These are phyloP conservation scores for Gomphus sp. DNA, from an alignment of 1,284 basidiomycete species.

Conservation along the genomic window DNA sequence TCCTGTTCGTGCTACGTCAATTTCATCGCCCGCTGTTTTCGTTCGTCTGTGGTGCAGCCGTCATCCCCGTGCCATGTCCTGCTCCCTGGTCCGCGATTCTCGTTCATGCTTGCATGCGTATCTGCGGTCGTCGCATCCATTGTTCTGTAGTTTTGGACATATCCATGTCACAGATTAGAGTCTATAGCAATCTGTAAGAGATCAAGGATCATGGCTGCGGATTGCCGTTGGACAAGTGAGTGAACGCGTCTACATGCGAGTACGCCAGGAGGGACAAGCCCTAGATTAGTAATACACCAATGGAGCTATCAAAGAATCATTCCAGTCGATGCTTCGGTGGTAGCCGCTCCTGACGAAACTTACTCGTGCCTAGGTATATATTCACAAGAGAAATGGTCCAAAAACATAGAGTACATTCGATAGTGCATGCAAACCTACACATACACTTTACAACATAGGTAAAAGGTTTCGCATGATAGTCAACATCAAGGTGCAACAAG, in stretches of 20 bases:
- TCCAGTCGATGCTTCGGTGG: no score
- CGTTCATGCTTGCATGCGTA: no score
- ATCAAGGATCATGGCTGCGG: constrained; percentile 37
- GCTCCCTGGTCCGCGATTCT: no score
- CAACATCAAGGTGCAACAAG: not conserved
- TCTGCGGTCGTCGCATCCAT: no score
- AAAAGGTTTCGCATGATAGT: not conserved
- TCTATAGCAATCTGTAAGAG: constrained; percentile 30
- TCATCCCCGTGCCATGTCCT: no score
- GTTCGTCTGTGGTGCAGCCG: no score
- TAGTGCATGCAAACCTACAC: not conserved
- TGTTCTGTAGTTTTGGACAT: no score
- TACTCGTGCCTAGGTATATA: not conserved
- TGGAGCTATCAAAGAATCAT: no score
- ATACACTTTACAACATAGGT: not conserved
- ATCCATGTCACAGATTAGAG: constrained; percentile 27
- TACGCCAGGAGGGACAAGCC: constrained; percentile 12
- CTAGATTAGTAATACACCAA: no score
- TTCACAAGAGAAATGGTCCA: not conserved
- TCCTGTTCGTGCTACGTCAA: no score
- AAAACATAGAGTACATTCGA: not conserved
- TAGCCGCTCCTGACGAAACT: not conserved
- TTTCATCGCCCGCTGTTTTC: no score
- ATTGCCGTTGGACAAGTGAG: constrained; percentile 40
- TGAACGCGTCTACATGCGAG: constrained; percentile 41